phyloP scores from a whole-genome alignment of 2,329 filamentous ascomycete genomes.

The Pochonia chlamydosporia region DNA sequence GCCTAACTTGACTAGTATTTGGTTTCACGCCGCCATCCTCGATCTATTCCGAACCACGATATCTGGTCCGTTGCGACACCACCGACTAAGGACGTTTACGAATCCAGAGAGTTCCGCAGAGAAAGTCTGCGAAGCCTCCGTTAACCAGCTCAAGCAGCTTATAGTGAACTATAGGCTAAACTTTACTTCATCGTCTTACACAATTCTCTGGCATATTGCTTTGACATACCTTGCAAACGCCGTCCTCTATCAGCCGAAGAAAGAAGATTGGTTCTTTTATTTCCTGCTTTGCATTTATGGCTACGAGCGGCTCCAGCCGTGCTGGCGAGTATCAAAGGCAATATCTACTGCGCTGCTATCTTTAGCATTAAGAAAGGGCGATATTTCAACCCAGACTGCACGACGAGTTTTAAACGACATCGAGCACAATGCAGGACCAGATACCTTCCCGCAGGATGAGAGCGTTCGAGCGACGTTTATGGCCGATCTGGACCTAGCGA shows the following conservation, averaged over 20 bases:
- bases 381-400: slow-evolving; percentile 23
- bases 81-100: slow-evolving; percentile 25
- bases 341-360: slow-evolving; percentile 28
- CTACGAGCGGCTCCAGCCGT: slow-evolving; percentile 27
- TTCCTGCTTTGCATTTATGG: slow-evolving; percentile 32
- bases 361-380: slow-evolving; percentile 26
- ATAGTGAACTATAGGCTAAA: slow-evolving; percentile 28
- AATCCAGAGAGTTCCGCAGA: slow-evolving; percentile 21
- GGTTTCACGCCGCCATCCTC: slow-evolving; percentile 32
- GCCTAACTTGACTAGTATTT: slow-evolving; percentile 24
- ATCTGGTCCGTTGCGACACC: slow-evolving; percentile 1
- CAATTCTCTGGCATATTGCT: slow-evolving; percentile 34
- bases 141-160: slow-evolving; percentile 31
- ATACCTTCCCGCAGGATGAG: not conserved
- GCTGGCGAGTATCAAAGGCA: slow-evolving; percentile 29
- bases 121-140: slow-evolving; percentile 26
- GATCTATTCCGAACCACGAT: slow-evolving; percentile 26
- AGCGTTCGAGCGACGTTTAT: slow-evolving; percentile 29
- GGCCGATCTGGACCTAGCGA: slow-evolving; percentile 27
- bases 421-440: not conserved
- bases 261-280: slow-evolving; percentile 28
- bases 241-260: slow-evolving; percentile 21
- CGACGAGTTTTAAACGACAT: slow-evolving; percentile 21
- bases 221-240: slow-evolving; percentile 34
- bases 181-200: slow-evolving; percentile 26